Evolutionary conservation across 768 basidiomycete genomes (phyloP), one percentile per base, ranked within the genome.

Genomic region (Serpula lacrymans): DNA sequence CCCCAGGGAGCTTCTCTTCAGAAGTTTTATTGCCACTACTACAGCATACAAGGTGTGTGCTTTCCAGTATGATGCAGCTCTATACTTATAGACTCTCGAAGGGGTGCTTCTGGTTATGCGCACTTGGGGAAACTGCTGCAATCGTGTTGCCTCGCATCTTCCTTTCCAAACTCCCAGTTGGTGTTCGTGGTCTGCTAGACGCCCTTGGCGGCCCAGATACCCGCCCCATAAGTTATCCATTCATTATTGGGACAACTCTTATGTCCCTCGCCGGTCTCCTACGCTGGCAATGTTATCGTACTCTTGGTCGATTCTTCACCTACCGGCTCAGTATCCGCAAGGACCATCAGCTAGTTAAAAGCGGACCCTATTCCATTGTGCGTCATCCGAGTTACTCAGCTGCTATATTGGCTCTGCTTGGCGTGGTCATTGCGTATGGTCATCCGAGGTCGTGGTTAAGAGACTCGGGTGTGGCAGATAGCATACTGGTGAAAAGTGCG

Each of bases 401-500:
- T 14, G 37, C 22, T n/a, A 11, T 38, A 5, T n/a, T 38, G 25
- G 1, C 14, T 26, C 6, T 38, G 14, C n/a, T 34, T 3, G 49
- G 50, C 4, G 13, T 45, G 14, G 34, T 22, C 18, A 7, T 49
- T 14, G 25, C 25, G 30, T 36, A 34, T 14, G 38, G 51, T 18
- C 6, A 14, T 12, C 27, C 21, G 12, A 31, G 38, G 7, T 50
- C 49, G 21, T 50, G 50, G 50, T 20, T 50, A 34, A 43, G 42
- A 30, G 36, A 46, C 13, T 50, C 49, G 6, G 48, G 48, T 18
- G 26, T 50, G 5, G 23, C 30, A n/a, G 37, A 23, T 26, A 23
- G 14, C 7, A 33, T 70, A 20, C 37, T 48, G 40, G 68, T 70
- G 45, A 63, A 60, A 29, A n/a, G n/a, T n/a, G n/a, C n/a, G n/a